These are phyloP conservation scores for Aspergillus japonicus DNA, from an alignment of 2,329 filamentous ascomycete species.

Conservation along the genomic window DNA sequence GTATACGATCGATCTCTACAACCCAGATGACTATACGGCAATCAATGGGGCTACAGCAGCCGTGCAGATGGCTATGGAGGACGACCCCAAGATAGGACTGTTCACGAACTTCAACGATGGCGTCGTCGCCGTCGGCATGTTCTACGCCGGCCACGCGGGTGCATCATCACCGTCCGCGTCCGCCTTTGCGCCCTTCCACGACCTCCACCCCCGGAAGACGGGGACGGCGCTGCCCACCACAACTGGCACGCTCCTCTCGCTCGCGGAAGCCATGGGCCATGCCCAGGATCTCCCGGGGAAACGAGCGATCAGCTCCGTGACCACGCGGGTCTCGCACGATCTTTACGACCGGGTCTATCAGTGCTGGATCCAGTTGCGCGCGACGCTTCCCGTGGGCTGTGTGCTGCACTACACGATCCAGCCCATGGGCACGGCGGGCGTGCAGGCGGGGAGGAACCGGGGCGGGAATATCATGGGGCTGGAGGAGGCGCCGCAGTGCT, in stretches of 20 bases:
- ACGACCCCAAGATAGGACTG: slow-evolving; percentile 7
- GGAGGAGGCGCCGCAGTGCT: background rate
- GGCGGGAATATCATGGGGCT: slow-evolving; percentile 11
- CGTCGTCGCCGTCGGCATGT: slow-evolving; percentile 8
- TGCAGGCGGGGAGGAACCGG: slow-evolving; percentile 7
- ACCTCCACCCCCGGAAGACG: background rate
- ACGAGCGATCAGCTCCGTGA: background rate
- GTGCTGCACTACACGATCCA: slow-evolving; percentile 5
- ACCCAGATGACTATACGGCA: background rate
- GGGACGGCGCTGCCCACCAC: background rate
- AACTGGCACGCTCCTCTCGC: background rate
- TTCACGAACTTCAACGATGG: slow-evolving; percentile 16
- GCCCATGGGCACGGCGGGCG: slow-evolving; percentile 8
- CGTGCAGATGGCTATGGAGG: background rate
- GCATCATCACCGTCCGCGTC: background rate
- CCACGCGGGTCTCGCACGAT: slow-evolving; percentile 7
- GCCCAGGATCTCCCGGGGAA: background rate
- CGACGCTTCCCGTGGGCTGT: background rate
- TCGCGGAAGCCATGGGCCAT: background rate
- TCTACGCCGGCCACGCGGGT: slow-evolving; percentile 8
- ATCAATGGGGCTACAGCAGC: background rate
- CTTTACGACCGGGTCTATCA: slow-evolving; percentile 10
- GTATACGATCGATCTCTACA: slow-evolving; percentile 1
- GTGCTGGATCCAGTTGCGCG: background rate
- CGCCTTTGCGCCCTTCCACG: background rate